phyloP scores from a whole-genome alignment of 495 filamentous ascomycete species.

The Penicillium chermesinum region DNA sequence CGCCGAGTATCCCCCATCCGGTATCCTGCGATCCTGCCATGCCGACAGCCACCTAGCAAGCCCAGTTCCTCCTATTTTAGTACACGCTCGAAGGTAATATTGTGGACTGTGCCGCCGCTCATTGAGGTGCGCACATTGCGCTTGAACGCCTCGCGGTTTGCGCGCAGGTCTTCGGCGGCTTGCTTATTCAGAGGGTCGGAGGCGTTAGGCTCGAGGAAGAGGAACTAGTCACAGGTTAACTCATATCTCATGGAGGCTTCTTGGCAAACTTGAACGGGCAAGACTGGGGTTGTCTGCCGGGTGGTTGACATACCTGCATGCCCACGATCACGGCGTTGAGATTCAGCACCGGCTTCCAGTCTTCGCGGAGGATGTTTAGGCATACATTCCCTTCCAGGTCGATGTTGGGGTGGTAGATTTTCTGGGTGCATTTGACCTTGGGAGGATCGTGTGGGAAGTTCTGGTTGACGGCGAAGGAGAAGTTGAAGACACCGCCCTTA shows the following conservation, averaged over 20 bases:
- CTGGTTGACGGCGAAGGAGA: conserved; percentile 86
- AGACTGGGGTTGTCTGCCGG: too few species aligned
- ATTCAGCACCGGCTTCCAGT: conserved; percentile 98
- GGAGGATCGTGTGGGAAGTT: conserved; percentile 97
- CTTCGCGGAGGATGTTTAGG: conserved; percentile 92
- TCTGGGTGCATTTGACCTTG: conserved; percentile 95
- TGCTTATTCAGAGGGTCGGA: conserved; percentile 98
- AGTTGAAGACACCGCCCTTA: conserved; percentile 81
- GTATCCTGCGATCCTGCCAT: too few species aligned
- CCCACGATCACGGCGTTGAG: conserved; percentile 95
- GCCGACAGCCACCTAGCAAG: too few species aligned
- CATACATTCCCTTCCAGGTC: conserved; percentile 97
- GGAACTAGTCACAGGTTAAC: conserved; percentile 53
- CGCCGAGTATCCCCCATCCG: too few species aligned
- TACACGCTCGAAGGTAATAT: conserved; percentile 70
- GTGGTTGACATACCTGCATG: conserved; percentile 61
- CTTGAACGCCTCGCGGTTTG: conserved; percentile 81
- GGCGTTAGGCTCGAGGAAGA: conserved; percentile 96
- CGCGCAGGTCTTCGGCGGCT: conserved; percentile 85
- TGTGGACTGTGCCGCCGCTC: conserved; percentile 73
- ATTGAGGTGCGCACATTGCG: conserved; percentile 81
- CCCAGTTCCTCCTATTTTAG: conserved; percentile 28
- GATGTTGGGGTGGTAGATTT: conserved; percentile 99
- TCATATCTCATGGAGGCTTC: too few species aligned
- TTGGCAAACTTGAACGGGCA: too few species aligned